phyloP scores from a whole-genome alignment of 2,329 filamentous ascomycete genomes.

The Orbilia brochopaga region DNA sequence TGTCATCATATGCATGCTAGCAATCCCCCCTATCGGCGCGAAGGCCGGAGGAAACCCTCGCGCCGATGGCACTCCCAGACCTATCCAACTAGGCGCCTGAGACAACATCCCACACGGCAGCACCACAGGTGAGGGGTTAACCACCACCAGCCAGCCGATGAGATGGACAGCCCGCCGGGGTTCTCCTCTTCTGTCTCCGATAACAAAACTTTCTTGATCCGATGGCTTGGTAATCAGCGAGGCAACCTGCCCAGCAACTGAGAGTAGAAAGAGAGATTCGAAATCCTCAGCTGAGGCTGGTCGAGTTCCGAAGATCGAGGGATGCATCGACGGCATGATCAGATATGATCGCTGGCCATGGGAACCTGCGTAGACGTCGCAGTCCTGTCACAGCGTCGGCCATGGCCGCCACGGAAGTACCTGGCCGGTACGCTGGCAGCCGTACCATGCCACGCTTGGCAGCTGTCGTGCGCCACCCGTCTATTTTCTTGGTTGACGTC shows the following conservation, averaged over 20 bases:
- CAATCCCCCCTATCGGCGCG: slow-evolving; percentile 2
- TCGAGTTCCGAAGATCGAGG: too few species aligned
- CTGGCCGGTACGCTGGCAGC: too few species aligned
- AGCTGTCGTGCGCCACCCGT: neutral
- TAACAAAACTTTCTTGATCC: neutral
- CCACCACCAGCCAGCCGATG: slow-evolving; percentile 24
- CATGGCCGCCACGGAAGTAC: too few species aligned
- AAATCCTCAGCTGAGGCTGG: slow-evolving; percentile 23
- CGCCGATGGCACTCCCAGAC: neutral
- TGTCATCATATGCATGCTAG: slow-evolving; percentile 14
- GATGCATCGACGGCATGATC: too few species aligned
- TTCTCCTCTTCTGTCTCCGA: too few species aligned
- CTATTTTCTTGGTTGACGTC: neutral
- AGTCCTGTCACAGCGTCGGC: too few species aligned
- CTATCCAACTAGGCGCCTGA: slow-evolving; percentile 11
- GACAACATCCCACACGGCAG: slow-evolving; percentile 13
- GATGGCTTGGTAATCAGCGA: slow-evolving; percentile 35
- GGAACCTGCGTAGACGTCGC: too few species aligned
- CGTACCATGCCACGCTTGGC: neutral
- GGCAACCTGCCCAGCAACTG: slow-evolving; percentile 25
- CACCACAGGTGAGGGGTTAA: slow-evolving; percentile 20
- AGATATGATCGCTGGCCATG: too few species aligned
- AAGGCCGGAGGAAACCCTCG: slow-evolving; percentile 11
- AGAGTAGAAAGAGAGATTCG: slow-evolving; percentile 24
- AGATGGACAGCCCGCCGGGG: slow-evolving; percentile 14